Evolutionary conservation across 345 rosid species (phyloP).

Genomic region (Syzygium aromaticum): DNA sequence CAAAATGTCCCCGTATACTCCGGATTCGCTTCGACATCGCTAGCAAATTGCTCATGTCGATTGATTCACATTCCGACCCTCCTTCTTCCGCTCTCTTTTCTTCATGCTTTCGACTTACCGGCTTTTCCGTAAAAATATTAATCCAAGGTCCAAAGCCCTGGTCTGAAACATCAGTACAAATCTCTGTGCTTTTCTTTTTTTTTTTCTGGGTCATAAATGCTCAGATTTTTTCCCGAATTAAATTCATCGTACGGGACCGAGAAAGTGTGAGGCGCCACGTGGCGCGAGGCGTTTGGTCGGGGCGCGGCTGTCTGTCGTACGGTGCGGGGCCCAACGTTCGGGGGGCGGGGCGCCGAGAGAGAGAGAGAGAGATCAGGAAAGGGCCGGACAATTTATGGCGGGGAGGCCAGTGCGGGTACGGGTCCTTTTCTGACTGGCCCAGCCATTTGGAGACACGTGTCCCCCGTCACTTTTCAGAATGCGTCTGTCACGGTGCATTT

Average conservation of each 20-base stretch:
- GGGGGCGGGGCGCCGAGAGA: too few relatives aligned
- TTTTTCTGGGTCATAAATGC: background rate
- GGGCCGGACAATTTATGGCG: background rate
- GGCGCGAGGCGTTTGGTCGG: background rate
- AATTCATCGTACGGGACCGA: background rate
- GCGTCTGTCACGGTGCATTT: background rate
- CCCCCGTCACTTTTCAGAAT: background rate
- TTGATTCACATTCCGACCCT: background rate
- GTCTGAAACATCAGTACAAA: too few relatives aligned
- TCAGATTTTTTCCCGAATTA: background rate
- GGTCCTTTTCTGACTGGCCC: background rate
- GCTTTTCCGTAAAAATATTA: background rate
- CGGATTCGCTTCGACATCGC: background rate
- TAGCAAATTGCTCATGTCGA: background rate
- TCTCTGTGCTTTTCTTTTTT: background rate
- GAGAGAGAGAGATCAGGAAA: background rate
- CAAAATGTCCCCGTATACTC: background rate
- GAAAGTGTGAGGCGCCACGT: background rate
- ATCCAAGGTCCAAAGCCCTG: too few relatives aligned
- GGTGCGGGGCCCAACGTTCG: too few relatives aligned
- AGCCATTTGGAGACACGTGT: background rate
- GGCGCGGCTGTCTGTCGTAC: background rate
- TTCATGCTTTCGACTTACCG: background rate
- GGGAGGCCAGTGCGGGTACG: background rate
- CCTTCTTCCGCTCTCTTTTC: background rate